A percentile compares a stretch with the other conserved stretches of the same genome.
These are phyloP conservation scores for Taphrina wiesneri DNA, from an alignment of 1,139 yeast genomes.

Conservation along the genomic window DNA sequence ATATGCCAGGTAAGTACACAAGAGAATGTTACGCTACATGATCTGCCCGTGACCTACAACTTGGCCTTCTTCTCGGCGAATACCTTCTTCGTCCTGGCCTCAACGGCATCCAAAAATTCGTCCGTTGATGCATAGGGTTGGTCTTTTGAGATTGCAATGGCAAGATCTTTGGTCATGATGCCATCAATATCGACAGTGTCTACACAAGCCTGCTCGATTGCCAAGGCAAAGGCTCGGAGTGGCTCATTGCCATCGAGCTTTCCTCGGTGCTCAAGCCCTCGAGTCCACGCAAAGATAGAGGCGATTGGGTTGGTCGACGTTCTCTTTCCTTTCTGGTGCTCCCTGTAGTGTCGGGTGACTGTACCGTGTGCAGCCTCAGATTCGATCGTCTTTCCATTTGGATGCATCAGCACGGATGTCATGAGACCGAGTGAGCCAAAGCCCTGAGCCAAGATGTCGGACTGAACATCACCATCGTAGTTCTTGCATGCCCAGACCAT, in stretches of 20 bases:
- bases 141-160: slow-evolving; percentile 32
- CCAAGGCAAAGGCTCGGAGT: slow-evolving; percentile 73
- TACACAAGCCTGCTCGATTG: slow-evolving; percentile 75
- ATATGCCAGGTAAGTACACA: background rate
- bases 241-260: slow-evolving; percentile 81
- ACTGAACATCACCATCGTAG: slow-evolving; percentile 96
- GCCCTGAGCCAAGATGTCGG: slow-evolving; percentile 96
- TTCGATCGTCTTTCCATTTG: slow-evolving; percentile 94
- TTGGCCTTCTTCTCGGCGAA: slow-evolving; percentile 17
- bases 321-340: slow-evolving; percentile 91
- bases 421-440: slow-evolving; percentile 93
- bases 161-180: slow-evolving; percentile 89
- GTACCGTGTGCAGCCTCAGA: slow-evolving; percentile 98
- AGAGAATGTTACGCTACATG: background rate
- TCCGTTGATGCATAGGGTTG: slow-evolving; percentile 32
- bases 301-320: slow-evolving; percentile 98
- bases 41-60: background rate
- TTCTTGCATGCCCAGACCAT: slow-evolving; percentile 92
- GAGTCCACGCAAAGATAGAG: slow-evolving; percentile 95
- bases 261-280: slow-evolving; percentile 91
- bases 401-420: slow-evolving; percentile 92
- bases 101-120: slow-evolving; percentile 29
- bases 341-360: slow-evolving; percentile 93
- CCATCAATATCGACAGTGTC: slow-evolving; percentile 84
- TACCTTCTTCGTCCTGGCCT: slow-evolving; percentile 32